These are phyloP conservation scores for Pycnococcus provasolii DNA, from an alignment of 139 green algal genomes.

Conservation along the genomic window DNA sequence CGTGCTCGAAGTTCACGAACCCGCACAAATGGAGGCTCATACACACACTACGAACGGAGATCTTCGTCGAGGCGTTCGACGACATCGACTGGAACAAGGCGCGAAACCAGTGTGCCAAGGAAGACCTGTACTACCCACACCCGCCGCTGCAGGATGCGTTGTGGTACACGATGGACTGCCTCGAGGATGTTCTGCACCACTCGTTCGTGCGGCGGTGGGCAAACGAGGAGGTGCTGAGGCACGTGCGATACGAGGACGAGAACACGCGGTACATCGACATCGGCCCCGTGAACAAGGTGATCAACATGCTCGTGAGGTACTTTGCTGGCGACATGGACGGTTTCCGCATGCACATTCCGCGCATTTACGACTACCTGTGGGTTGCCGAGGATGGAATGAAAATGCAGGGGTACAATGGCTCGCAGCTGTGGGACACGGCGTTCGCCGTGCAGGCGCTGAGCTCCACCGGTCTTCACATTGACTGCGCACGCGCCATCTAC, in stretches of 20 bases:
- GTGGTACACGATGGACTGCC: conserved; percentile 77
- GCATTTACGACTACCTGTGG: conserved; percentile 90
- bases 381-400: conserved; percentile 97
- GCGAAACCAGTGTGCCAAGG: conserved; percentile 56
- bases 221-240: conserved; percentile 69
- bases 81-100: conserved; percentile 84
- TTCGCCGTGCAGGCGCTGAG: neutral
- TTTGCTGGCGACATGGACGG: conserved; percentile 68
- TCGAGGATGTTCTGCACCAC: conserved; percentile 57
- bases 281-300: conserved; percentile 95
- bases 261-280: conserved; percentile 97
- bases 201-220: conserved; percentile 45
- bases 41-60: conserved; percentile 54
- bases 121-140: conserved; percentile 99
- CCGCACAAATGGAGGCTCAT: neutral
- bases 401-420: conserved; percentile 85
- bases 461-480: conserved; percentile 3
- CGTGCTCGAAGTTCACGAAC: conserved; percentile 44
- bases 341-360: conserved; percentile 75
- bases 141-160: conserved; percentile 78
- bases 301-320: conserved; percentile 70
- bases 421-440: conserved; percentile 83
- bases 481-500: conserved; percentile 39
- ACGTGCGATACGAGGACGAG: conserved; percentile 97
- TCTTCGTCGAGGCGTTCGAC: conserved; percentile 71